Evolutionary conservation across 345 rosid species (phyloP), one percentile per base, ranked within the genome.

Genomic region (Lenwebbia sp.): DNA sequence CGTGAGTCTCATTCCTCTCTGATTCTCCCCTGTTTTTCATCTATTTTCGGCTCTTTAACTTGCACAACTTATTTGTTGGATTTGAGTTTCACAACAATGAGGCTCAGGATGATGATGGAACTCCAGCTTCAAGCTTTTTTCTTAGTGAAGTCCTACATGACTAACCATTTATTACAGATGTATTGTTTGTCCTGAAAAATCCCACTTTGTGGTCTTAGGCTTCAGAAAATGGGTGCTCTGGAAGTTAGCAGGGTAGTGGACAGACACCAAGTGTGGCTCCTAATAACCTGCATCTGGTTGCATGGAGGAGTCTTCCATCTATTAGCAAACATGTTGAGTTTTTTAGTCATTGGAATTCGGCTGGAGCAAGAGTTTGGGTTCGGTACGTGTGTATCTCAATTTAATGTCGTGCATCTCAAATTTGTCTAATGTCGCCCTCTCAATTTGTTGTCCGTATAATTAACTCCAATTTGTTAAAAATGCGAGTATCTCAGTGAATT

Each of bases 321-420:
- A 37, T 60, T 95, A 41, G 96, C 94, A 4, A 97, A 97, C 84
- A 96, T 96, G 99, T 86, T 95, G 90, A 88, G 96, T 89, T 95
- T 97, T 87, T 85, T 93, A 54, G 87, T 95, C 84, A 94, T 97
- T 15, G 99, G 99, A 50, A 90, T 97, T 82, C 94, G 96, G 89
- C 96, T 97, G 86, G 99, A 97, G 88, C 94, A 88, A 55, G 98
- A 96, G 87, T 97, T 96, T 76, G 99, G 99, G 4, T 97, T 97
- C 51, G 91, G 99, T 97, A 90, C 83, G 96, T 89, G 49, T 54
- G 28, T 30, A 13, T 49, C 57, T 52, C 37, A 44, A 82, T 82
- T 82, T 50, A 82, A 82, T 13, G 56, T 28, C 56, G 26, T 41
- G n/a, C 17, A 23, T 33, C n/a, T 54, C 33, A n/a, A 41, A 25